These are phyloP conservation scores for Hypomyces rosellus DNA, from an alignment of 2,329 filamentous ascomycete species.

Conservation along the genomic window DNA sequence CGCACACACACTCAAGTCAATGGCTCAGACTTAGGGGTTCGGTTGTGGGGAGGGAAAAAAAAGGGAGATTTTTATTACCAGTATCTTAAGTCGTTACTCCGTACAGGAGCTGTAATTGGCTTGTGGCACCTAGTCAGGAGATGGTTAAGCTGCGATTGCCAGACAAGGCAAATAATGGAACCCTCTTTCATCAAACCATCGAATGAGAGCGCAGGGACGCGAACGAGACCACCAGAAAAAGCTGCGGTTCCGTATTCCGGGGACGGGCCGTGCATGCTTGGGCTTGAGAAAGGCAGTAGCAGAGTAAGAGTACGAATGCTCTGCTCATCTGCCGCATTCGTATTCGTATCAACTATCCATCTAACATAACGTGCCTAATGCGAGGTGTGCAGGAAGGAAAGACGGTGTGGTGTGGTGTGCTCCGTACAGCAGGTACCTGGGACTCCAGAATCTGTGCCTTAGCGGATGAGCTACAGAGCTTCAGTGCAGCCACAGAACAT, in stretches of 20 bases:
- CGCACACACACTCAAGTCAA: too few relatives aligned
- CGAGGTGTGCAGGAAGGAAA: background rate
- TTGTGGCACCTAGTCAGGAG: conserved; percentile 12
- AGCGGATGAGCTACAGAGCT: too few relatives aligned
- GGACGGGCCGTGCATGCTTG: conserved; percentile 1
- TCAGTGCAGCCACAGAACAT: too few relatives aligned
- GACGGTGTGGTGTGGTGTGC: too few relatives aligned
- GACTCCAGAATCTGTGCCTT: too few relatives aligned
- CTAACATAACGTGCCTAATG: background rate
- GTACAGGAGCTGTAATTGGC: conserved; percentile 7
- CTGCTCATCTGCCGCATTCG: conserved; percentile 4
- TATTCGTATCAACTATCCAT: conserved; percentile 6
- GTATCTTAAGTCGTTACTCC: background rate
- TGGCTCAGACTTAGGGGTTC: conserved; percentile 6
- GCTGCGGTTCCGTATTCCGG: conserved; percentile 8
- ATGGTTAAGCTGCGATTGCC: conserved; percentile 5
- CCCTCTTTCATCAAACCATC: too few relatives aligned
- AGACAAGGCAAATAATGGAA: too few relatives aligned
- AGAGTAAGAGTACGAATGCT: background rate
- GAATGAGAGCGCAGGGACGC: conserved; percentile 1
- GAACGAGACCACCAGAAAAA: conserved; percentile 9
- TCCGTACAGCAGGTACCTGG: too few relatives aligned
- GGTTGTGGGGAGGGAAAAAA: conserved; percentile 2
- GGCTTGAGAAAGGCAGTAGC: background rate
- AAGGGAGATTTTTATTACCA: conserved; percentile 14